Conservation (phyloP, 805 yeast genomes). For the Scheffersomyces stipitis region DNA sequence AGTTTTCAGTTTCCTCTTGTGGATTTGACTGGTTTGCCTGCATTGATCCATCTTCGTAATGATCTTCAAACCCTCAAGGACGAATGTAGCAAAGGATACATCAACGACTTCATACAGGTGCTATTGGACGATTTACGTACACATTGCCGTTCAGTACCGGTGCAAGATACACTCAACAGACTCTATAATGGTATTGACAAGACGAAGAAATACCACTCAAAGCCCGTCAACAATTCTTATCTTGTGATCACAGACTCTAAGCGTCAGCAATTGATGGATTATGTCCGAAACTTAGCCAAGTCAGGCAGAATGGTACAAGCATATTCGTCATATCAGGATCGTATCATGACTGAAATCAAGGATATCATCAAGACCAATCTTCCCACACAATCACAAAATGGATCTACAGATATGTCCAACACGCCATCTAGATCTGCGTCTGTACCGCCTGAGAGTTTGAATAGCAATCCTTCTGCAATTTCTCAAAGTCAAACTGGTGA, state of each 20-base stretch:
- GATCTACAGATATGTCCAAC: conserved; percentile 22
- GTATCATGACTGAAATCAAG: conserved; percentile 69
- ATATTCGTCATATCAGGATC: conserved; percentile 63
- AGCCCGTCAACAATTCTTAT: conserved; percentile 34
- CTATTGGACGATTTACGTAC: conserved; percentile 61
- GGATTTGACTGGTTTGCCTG: conserved; percentile 48
- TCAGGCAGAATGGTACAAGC: conserved; percentile 64
- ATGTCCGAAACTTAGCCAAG: conserved; percentile 56
- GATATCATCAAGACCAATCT: conserved; percentile 63
- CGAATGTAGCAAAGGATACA: conserved; percentile 71
- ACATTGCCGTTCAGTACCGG: conserved; percentile 53
- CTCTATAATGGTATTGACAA: conserved; percentile 32
- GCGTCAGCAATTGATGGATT: conserved; percentile 43
- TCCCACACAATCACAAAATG: conserved; percentile 37
- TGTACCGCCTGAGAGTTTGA: conserved; percentile 19
- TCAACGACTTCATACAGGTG: conserved; percentile 52
- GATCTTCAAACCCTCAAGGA: conserved; percentile 54
- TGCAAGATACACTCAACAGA: conserved; percentile 51
- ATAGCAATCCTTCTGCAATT: neutral
- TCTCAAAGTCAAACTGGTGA: neutral
- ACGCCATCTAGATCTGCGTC: conserved; percentile 30
- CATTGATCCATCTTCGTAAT: conserved; percentile 50
- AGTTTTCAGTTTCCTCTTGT: conserved; percentile 30
- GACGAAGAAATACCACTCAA: conserved; percentile 16
- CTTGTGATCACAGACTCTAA: conserved; percentile 36